Evolutionary conservation across 1,284 basidiomycete species (phyloP).

Genomic region (Ceratorhiza oryzae-sativae): DNA sequence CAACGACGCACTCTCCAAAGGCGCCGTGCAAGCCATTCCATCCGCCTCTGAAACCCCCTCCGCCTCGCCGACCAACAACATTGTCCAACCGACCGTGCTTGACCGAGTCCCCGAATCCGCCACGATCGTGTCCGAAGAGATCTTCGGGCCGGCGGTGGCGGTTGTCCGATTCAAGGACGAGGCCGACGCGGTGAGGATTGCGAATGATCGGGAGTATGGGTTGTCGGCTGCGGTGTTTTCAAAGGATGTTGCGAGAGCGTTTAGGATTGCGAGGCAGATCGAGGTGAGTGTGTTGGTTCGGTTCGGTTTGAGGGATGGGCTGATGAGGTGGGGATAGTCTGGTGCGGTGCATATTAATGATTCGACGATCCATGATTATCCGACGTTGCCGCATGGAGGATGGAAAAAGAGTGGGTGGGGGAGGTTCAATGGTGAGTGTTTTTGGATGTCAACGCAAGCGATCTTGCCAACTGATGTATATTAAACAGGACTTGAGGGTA

Average conservation of each 20-base stretch:
- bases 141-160: constrained; percentile 57
- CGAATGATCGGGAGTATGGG: constrained; percentile 53
- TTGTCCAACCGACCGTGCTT: constrained; percentile 51
- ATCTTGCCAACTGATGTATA: background rate
- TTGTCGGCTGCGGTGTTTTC: constrained; percentile 51
- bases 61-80: constrained; percentile 24
- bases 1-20: constrained; percentile 49
- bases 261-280: constrained; percentile 49
- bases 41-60: constrained; percentile 39
- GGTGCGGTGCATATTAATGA: constrained; percentile 48
- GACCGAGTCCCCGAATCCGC: constrained; percentile 45
- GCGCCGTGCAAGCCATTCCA: constrained; percentile 48
- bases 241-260: constrained; percentile 47
- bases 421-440: constrained; percentile 41
- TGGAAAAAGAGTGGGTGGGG: constrained; percentile 45
- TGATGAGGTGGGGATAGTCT: constrained; percentile 42
- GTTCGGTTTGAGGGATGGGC: background rate
- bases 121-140: constrained; percentile 50
- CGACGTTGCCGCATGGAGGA: constrained; percentile 44
- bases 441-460: background rate
- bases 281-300: constrained; percentile 10
- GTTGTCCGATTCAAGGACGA: constrained; percentile 53
- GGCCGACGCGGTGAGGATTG: constrained; percentile 51
- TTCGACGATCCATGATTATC: constrained; percentile 42
- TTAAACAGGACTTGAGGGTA: constrained; percentile 24